Conservation (phyloP, 768 basidiomycete species). For the Gautieria morchelliformis region DNA sequence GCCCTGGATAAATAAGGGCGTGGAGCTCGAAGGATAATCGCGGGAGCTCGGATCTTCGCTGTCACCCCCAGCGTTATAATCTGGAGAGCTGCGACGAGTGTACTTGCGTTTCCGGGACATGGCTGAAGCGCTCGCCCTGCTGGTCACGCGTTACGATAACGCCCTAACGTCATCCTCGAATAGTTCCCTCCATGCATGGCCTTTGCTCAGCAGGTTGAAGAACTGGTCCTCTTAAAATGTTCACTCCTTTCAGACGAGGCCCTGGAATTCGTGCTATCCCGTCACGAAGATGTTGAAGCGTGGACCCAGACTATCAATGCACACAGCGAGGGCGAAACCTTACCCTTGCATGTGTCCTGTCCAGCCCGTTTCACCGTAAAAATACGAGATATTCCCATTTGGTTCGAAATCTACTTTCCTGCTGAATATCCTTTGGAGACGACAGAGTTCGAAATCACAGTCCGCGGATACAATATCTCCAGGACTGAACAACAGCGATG, state of each 20-base stretch:
- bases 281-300: conserved; percentile 24
- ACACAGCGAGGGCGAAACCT: conserved; percentile 17
- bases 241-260: conserved; percentile 57
- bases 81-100: neutral
- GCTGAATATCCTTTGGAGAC: conserved; percentile 12
- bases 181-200: conserved; percentile 4
- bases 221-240: conserved; percentile 49
- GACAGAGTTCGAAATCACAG: conserved; percentile 13
- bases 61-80: neutral
- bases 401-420: conserved; percentile 29
- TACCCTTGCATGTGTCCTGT: conserved; percentile 14
- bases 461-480: conserved; percentile 39
- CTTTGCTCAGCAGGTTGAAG: conserved; percentile 29
- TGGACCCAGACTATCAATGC: conserved; percentile 23
- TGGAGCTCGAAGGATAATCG: neutral
- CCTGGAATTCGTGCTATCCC: conserved; percentile 27
- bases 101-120: neutral
- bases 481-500: conserved; percentile 41
- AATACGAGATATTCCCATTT: conserved; percentile 16
- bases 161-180: too few relatives aligned
- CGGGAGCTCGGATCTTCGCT: neutral
- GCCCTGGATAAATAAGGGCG: conserved; percentile 46
- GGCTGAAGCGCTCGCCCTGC: too few relatives aligned
- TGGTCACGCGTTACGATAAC: too few relatives aligned
- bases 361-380: conserved; percentile 29